phyloP scores from a whole-genome alignment of 2,329 filamentous ascomycete species.

The Cladosporium sphaerospermum region DNA sequence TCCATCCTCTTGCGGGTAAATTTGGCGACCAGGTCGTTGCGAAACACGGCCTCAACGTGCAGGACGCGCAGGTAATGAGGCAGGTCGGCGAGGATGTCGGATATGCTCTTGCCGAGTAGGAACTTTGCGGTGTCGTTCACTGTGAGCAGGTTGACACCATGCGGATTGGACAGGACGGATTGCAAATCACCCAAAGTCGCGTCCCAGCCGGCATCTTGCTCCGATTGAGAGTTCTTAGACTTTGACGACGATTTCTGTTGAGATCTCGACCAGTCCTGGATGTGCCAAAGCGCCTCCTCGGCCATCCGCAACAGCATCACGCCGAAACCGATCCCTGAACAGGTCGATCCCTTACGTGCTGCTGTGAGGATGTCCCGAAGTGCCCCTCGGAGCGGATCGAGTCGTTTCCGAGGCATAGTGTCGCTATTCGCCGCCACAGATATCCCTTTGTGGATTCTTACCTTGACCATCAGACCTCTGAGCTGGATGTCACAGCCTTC shows the following conservation, averaged over 20 bases:
- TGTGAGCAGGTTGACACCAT: conserved; percentile 10
- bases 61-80: conserved; percentile 10
- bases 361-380: background rate
- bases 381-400: background rate
- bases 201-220: background rate
- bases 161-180: background rate
- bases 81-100: conserved; percentile 8
- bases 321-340: background rate
- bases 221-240: no score
- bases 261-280: background rate
- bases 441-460: background rate
- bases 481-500: background rate
- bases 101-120: conserved; percentile 14
- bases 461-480: background rate
- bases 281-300: background rate
- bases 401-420: background rate
- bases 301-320: background rate
- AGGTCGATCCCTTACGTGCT: background rate
- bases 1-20: conserved; percentile 7
- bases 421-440: background rate
- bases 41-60: conserved; percentile 17
- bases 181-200: background rate
- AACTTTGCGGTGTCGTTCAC: conserved; percentile 13
- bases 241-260: no score
- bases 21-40: conserved; percentile 11